Evolutionary conservation across 768 basidiomycete species (phyloP), one percentile per base, ranked within the genome.

Genomic region (Kwoniella shandongensis): DNA sequence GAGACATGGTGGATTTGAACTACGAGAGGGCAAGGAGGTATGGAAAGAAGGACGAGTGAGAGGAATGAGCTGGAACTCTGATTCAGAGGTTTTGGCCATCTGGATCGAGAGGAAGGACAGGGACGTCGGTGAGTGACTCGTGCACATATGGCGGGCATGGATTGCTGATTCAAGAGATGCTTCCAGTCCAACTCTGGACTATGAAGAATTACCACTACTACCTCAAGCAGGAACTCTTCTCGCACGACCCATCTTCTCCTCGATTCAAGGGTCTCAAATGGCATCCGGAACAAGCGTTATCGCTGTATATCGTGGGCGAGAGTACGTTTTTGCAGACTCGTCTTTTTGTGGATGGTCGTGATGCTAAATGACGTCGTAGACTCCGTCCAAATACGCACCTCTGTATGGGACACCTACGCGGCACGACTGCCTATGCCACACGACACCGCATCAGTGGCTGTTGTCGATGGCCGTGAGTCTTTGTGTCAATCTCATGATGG

Each of bases 171-270:
- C 6, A 32, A 32, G 1, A 15, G n/a, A n/a, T n/a, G n/a, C n/a
- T n/a, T n/a, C 5, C 72, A 86, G 90, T 98, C 17, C 96, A 99
- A 78, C 79, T 98, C 0, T 99, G 92, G 91, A 88, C 90, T 1
- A 89, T 82, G 6, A 86, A 88, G 27, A 99, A 99, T 72, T 98
- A 96, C 75, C 87, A 97, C 71, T 98, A 96, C 91, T 96, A 97
- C 78, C 82, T 97, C 57, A 97, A 97, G 77, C 91, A 94, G 72
- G 90, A 93, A 72, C 79, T 96, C 32, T 67, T 78, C 18, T 58
- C 63, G 54, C 58, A 47, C 35, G 23, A 54, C 26, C 45, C 23
- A 0, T 17, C 41, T 6, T 40, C 46, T 11, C 6, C 35, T 4
- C 82, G 84, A 47, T 91, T 94, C 67, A 88, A 85, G 0, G 85